Base-by-base conservation (phyloP, 331 rosid species). In the Pyrus hybrid region DNA sequence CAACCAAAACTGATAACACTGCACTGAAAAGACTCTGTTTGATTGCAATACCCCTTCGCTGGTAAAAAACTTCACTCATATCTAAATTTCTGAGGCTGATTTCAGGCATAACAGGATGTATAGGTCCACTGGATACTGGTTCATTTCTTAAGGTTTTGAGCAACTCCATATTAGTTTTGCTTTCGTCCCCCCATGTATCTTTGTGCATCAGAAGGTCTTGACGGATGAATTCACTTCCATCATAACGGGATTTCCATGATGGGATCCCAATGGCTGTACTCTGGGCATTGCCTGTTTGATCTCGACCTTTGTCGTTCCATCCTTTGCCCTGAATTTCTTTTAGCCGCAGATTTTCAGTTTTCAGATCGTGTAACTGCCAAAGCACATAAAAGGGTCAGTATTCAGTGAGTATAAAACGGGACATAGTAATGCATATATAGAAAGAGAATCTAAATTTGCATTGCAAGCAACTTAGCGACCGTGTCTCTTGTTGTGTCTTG, bases 1-100 rank as follows among this genome's bases (percentile, higher is more conserved):
- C 97, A 4, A 95, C 99, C 61, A 80, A 47, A 62, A 90, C 83
- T 3, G 97, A 92, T 75, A 92, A 69, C 14, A 89, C 29, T 7
- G 92, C 90, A 23, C 97, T 95, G 87, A 92, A 95, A 66, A 92
- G 63, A 35, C 92, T 86, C 67, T 83, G 88, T 8, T 75, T 86
- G 54, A 95, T 71, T 5, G 99, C 99, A 11, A 84, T 37, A 26
- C 72, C 82, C 67, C 90, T 82, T n/a, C 64, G 76, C 23, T 83
- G 83, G 56, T 79, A 76, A 0, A 75, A 72, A 63, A 73, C 75
- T 75, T 81, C 78, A 1, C 16, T 62, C 57, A 25, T 25, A 70
- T 80, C 79, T 17, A 21, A 66, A 25, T 81, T 80, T 82, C 76
- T 75, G 51, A 83, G n/a, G 28, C 68, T 72, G 67, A 65, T 57